Base-by-base conservation (phyloP, 2,329 filamentous ascomycete genomes). In the Colletotrichum acutatum region DNA sequence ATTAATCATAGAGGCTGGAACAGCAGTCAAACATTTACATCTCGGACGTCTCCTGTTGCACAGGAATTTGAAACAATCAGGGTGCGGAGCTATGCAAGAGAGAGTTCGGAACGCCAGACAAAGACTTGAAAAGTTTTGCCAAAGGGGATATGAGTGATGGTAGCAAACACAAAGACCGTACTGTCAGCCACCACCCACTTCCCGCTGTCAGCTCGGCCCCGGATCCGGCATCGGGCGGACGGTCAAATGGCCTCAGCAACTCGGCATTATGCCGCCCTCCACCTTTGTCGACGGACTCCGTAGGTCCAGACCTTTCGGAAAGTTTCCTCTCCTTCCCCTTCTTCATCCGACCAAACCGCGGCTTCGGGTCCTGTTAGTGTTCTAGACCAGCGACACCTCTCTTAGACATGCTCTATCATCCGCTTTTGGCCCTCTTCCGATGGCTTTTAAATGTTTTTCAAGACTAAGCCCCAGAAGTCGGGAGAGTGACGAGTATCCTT, bases 1-100 rank as follows among this genome's bases (percentile, higher is more conserved):
- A 63, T 73, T 66, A 26, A 49, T 52, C 49, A 71, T 71, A 73
- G 57, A 70, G 42, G 3, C 46, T 53, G 16, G 58, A 14, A 19
- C 16, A n/a, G 19, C 32, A 54, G 46, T 30, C 46, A 52, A 52
- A 24, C 22, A 24, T 12, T 19, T 46, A 37, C 14, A 32, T 5
- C 12, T 46, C 16, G 16, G 54, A 57, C 19, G 26, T 26, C 54
- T 32, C 42, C 42, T 34, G 7, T 54, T n/a, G 19, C 63, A 56
- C 34, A 46, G 46, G 42, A 32, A 53, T 19, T 37, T 24, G 37
- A 28, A 52, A 53, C 30, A 32, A n/a, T 11, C 26, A 24, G 12
- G 11, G 19, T 46, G 46, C 34, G 16, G 26, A 32, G 24, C 30
- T 22, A 19, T 53, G 52, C 54, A 22, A 8, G 28, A n/a, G 11